Base-by-base conservation (phyloP, 495 filamentous ascomycete species). In the Cladorrhinum samala region DNA sequence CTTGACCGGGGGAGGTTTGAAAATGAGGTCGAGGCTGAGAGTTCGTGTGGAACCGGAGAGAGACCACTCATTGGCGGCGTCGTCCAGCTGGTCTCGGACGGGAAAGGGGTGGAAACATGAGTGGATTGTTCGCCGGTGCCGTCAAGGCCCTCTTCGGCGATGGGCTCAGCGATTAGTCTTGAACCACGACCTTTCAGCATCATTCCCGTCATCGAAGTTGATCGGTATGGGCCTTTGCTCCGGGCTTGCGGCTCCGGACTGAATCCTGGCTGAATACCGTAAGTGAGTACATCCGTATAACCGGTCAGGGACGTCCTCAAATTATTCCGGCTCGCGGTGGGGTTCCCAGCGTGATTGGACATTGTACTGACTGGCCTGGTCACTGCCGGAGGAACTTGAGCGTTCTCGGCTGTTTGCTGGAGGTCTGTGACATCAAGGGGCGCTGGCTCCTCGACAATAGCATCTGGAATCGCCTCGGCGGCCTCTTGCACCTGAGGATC, bases 371-470 rank as follows among this genome's bases (percentile, higher is more conserved):
- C 40, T 14, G 71, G 64, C 49, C 69, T 68, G 9, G 67, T 54
- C 1, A 65, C 57, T 23, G 67, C 58, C 30, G 72, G 66, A 4
- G 69, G 62, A 23, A 72, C 71, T 27, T 67, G 49, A 14, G 72
- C 75, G 47, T 57, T 80, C 39, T 82, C 71, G 1, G 85, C 70
- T n/a, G 86, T 90, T 62, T 86, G 84, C 53, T 87, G 80, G 18
- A 91, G 76, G 54, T 83, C 79, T 5, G 78, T 68, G 6, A 90
- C 64, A 54, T 87, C 72, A 8, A 92, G 76, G 2, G 83, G 84
- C 2, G 72, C 83, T 27, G 83, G 64, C 17, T 59, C 47, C 59
- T 91, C 86, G 21, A 43, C 50, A n/a, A 51, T 50, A 27, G 51
- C 38, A n/a, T 61, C 59, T 9, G 52, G 24, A 13, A 16, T 16